Evolutionary conservation across 768 basidiomycete species (phyloP), one percentile per base, ranked within the genome.

Genomic region (Amanita fuliginea): DNA sequence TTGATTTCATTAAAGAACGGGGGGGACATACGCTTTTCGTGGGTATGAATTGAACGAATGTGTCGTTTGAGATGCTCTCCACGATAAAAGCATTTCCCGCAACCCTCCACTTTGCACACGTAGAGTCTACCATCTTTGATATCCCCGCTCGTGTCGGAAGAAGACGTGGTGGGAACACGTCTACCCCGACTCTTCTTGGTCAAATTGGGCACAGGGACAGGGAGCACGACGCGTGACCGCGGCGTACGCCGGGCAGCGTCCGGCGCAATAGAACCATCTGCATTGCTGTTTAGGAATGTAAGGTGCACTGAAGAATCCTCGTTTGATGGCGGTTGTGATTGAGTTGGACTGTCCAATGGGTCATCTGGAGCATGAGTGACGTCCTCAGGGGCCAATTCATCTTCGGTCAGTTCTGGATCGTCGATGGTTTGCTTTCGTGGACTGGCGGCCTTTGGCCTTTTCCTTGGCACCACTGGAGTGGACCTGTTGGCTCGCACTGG

Each of bases 151-250:
- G 22, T 37, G 6, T 56, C 53, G 10, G 34, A 8, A 19, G 51
- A 19, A 30, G 44, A 57, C 46, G 66, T 66, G 2, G 81, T 86
- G 4, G 85, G 86, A 18, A 88, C 86, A 51, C 82, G 75, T 33
- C 86, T 77, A 10, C 86, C 86, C 46, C 86, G 78, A 56, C 81
- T 83, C 67, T 84, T 86, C 70, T 87, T 88, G 40, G 81, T 87
- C 53, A 88, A 60, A 62, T 85, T 83, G 32, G 85, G 84, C 36
- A 86, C 82, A 10, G 84, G 84, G 22, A 80, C 71, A 19, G 84
- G 84, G 42, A 80, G 72, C 5, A 73, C 69, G 9, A 74, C 73
- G 51, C 77, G 75, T 56, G 76, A 70, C 39, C 73, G 73, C 16
- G 76, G 69, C 47, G 70, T 66, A 39, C 72, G 72, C 34, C 64